phyloP scores from a whole-genome alignment of 805 yeast genomes.

The Hanseniaspora jakobsenii region DNA sequence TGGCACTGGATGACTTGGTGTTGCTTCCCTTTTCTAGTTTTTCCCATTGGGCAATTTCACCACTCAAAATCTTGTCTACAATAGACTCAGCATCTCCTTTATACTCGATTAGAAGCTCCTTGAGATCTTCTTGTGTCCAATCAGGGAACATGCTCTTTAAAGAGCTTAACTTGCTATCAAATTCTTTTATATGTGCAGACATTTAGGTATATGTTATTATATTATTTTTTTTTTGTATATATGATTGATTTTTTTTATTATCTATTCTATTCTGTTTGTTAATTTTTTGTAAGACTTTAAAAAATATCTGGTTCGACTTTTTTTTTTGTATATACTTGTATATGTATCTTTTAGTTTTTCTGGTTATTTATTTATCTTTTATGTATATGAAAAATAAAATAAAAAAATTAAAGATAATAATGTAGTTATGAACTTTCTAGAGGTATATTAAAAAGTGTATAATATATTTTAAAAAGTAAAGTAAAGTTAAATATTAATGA shows the following conservation, averaged over 20 bases:
- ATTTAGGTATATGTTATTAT: constrained; percentile 4
- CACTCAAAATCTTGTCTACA: constrained; percentile 78
- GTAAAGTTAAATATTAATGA: too few species aligned
- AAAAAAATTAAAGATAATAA: too few species aligned
- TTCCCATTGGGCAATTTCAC: constrained; percentile 87
- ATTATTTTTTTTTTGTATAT: not conserved
- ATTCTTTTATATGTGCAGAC: constrained; percentile 23
- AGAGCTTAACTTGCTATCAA: constrained; percentile 36
- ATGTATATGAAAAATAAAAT: too few species aligned
- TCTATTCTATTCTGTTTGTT: not conserved
- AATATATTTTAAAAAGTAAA: too few species aligned
- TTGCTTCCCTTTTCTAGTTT: constrained; percentile 49
- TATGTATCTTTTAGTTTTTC: too few species aligned
- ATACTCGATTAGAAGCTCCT: constrained; percentile 61
- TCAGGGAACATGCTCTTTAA: constrained; percentile 84
- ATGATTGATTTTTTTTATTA: not conserved
- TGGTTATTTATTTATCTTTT: too few species aligned
- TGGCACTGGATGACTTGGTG: too few species aligned
- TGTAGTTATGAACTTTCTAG: too few species aligned
- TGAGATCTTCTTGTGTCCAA: constrained; percentile 80
- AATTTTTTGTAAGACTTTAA: too few species aligned
- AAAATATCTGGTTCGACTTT: too few species aligned
- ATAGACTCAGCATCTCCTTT: constrained; percentile 60
- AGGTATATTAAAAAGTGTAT: too few species aligned
- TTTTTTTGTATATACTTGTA: too few species aligned